Percentiles rank a stretch among this genome's conserved stretches.
Evolutionary conservation across 352 stramenopile species (phyloP).

Genomic region (Plasmopara muralis): DNA sequence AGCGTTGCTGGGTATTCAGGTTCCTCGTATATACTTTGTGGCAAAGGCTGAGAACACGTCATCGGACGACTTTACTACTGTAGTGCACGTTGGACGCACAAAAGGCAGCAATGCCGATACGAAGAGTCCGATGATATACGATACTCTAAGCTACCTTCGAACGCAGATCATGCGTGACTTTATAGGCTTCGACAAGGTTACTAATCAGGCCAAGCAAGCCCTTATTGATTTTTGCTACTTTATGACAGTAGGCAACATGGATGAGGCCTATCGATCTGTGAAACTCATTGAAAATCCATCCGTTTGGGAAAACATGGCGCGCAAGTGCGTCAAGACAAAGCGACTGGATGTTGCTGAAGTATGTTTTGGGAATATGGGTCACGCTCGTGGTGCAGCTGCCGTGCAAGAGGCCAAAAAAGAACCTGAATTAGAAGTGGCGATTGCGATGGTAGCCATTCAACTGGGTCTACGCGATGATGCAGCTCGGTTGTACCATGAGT

Average conservation of each 20-base stretch:
- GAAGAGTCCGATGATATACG: constrained; percentile 18
- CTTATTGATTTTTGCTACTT: constrained; percentile 95
- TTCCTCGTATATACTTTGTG: constrained; percentile 72
- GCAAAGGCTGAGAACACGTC: constrained; percentile 39
- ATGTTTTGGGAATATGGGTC: constrained; percentile 93
- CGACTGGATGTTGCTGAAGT: constrained; percentile 91
- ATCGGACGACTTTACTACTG: constrained; percentile 30
- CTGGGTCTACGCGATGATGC: constrained; percentile 89
- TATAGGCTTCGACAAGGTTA: constrained; percentile 85
- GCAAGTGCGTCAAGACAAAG: constrained; percentile 95
- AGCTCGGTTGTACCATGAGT: constrained; percentile 87
- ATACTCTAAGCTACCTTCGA: constrained; percentile 49
- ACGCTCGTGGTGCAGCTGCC: constrained; percentile 85
- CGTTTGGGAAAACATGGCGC: constrained; percentile 95
- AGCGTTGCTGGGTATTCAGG: constrained; percentile 81
- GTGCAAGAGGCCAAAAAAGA: constrained; percentile 68
- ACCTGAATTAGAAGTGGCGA: constrained; percentile 70
- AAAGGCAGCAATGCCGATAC: constrained; percentile 24
- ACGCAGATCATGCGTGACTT: constrained; percentile 92
- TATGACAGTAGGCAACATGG: constrained; percentile 93
- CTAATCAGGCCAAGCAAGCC: constrained; percentile 75
- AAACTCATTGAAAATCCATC: constrained; percentile 89
- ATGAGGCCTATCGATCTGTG: constrained; percentile 91
- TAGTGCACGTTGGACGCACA: constrained; percentile 30
- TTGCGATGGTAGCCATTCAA: constrained; percentile 91